Percentiles rank a stretch among this genome's conserved stretches.
These are phyloP conservation scores for Lasiodiplodia citricola DNA, from an alignment of 2,329 filamentous ascomycete species.

Conservation along the genomic window DNA sequence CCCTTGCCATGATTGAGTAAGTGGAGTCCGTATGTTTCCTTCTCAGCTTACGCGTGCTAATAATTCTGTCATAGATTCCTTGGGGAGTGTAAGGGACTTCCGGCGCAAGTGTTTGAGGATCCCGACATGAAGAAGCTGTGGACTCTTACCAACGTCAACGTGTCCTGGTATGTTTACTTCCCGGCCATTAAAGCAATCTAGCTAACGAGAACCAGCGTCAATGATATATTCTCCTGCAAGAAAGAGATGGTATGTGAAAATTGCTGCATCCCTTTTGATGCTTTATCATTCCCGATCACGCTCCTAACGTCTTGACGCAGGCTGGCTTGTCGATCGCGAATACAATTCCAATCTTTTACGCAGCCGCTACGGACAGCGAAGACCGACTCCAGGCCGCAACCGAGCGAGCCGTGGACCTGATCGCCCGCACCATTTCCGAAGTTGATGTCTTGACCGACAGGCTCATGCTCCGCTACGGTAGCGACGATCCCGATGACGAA, in stretches of 20 bases:
- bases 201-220: neutral
- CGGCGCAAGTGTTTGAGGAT: neutral
- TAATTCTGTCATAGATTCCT: neutral
- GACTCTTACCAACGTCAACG: neutral
- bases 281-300: neutral
- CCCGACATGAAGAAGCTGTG: conserved; percentile 1
- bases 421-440: neutral
- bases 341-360: neutral
- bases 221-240: neutral
- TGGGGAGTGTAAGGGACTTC: neutral
- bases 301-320: neutral
- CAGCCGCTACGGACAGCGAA: neutral
- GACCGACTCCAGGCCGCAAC: neutral
- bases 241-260: neutral
- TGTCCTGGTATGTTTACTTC: neutral
- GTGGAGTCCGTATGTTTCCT: neutral
- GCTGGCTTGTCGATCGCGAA: neutral
- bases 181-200: neutral
- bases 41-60: neutral
- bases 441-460: neutral
- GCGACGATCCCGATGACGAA: neutral
- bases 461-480: neutral
- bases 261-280: neutral
- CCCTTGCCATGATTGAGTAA: neutral
- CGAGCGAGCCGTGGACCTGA: neutral